Evolutionary conservation across 768 basidiomycete genomes (phyloP), one percentile per base, ranked within the genome.

Genomic region (Lactifluus rugatus): DNA sequence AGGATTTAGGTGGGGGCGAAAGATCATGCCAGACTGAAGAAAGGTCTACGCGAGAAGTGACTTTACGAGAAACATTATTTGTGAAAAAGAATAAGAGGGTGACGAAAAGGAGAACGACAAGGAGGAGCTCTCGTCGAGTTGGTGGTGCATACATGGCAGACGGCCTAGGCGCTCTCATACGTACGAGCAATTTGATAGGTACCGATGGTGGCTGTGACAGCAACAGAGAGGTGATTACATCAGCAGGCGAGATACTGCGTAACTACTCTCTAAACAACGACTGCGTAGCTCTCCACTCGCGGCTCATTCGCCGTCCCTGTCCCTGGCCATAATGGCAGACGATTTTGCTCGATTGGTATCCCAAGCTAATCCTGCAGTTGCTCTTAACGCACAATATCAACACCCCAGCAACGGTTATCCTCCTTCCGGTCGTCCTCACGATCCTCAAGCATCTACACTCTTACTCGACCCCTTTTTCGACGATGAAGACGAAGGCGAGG

Each of bases 401-500:
- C 73, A 73, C 58, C 75, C 83, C 14, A 76, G 75, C 68, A 73
- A 74, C 66, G 77, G 78, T 52, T 85, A 87, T 68, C 84, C 85
- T 16, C 84, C 85, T 28, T 74, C 80, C 46, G 68, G 72, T 56
- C 68, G 69, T 55, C 71, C 72, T 54, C 76, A 76, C 68, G 69
- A 70, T 61, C 71, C 76, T 69, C 66, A 69, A 44, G 71, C 75
- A 16, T 63, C 64, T 23, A 60, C 63, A n/a, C 64, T 61, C n/a
- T 55, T 53, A 16, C 75, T 92, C 72, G 89, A 92, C 71, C 89
- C 87, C n/a, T 92, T 92, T 70, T 92, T 92, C 70, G 86, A 89
- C 70, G 89, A 91, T 68, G 87, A 86, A 54, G 85, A 87, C 62
- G 87, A 89, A 54, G 69, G 70, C 57, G 81, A 84, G 58, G 65